Percentiles rank a stretch among this genome's conserved stretches.
These are phyloP conservation scores for Chlorella ohadii DNA, from an alignment of 139 green algal genomes.

Conservation along the genomic window DNA sequence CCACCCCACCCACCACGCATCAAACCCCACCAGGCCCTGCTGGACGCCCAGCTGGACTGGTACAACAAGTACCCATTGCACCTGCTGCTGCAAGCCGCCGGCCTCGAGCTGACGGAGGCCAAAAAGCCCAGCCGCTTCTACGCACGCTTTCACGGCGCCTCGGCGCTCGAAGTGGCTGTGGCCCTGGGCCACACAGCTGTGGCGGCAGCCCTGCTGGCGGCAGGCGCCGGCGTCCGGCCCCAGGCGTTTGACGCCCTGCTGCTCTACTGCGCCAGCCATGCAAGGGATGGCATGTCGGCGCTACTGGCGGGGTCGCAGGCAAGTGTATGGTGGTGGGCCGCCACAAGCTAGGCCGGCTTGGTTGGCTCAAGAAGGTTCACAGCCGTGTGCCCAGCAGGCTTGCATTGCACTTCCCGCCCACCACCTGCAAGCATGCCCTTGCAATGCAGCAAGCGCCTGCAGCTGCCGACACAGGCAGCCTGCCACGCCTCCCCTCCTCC, in stretches of 20 bases:
- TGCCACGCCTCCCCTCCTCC: neutral
- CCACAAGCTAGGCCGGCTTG: too few relatives aligned
- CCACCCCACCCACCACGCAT: too few relatives aligned
- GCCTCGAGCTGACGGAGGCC: neutral
- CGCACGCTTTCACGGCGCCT: neutral
- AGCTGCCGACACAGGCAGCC: neutral
- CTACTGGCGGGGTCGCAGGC: neutral
- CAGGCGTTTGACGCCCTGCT: neutral
- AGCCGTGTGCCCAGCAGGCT: neutral
- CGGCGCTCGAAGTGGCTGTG: neutral
- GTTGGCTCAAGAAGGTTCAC: too few relatives aligned
- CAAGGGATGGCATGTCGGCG: neutral
- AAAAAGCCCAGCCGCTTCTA: slow-evolving; percentile 9
- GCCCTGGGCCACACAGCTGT: neutral
- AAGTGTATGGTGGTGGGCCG: too few relatives aligned
- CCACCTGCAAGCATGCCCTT: neutral
- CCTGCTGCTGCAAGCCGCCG: neutral
- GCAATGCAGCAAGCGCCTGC: neutral
- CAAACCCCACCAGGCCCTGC: neutral
- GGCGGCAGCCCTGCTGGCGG: neutral
- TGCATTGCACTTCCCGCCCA: neutral
- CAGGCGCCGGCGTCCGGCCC: neutral
- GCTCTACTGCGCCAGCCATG: neutral
- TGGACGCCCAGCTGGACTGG: neutral
- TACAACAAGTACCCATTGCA: neutral